Percentiles rank a stretch among this genome's conserved stretches.
phyloP scores from a whole-genome alignment of 352 stramenopile species.

The Phytopythium sindhum region DNA sequence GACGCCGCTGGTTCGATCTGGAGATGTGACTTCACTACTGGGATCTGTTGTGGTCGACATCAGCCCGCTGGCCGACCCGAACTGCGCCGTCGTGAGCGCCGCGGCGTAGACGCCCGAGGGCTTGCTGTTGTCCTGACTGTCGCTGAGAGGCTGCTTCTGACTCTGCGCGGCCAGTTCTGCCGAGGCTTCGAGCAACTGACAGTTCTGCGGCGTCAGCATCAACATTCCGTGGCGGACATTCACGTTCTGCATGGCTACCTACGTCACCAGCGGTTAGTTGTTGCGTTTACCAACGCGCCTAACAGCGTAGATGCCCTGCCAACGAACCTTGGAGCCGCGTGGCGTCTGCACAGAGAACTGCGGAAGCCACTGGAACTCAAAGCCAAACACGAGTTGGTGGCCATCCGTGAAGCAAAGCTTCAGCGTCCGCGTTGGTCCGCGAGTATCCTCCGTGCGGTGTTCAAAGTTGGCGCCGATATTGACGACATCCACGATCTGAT shows the following conservation, averaged over 20 bases:
- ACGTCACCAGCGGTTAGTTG: background rate
- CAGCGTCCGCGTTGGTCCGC: slow-evolving; percentile 63
- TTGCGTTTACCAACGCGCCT: background rate
- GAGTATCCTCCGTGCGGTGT: slow-evolving; percentile 59
- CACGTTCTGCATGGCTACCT: slow-evolving; percentile 65
- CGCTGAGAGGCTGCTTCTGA: slow-evolving; percentile 10
- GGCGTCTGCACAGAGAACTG: slow-evolving; percentile 49
- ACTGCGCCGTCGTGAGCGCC: slow-evolving; percentile 49
- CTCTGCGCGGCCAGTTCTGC: slow-evolving; percentile 18
- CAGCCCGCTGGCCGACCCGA: slow-evolving; percentile 3
- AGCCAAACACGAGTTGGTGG: slow-evolving; percentile 67
- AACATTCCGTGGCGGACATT: slow-evolving; percentile 69
- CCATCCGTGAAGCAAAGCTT: slow-evolving; percentile 84
- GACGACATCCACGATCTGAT: slow-evolving; percentile 70
- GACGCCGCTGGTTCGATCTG: background rate
- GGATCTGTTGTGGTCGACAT: slow-evolving; percentile 1
- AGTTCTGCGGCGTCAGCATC: slow-evolving; percentile 64
- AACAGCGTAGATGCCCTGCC: too few relatives aligned
- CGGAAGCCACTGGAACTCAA: slow-evolving; percentile 62
- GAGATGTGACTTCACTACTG: background rate
- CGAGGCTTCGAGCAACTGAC: slow-evolving; percentile 47
- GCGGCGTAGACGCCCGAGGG: slow-evolving; percentile 48
- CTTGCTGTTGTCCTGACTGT: slow-evolving; percentile 14
- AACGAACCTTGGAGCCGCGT: slow-evolving; percentile 54
- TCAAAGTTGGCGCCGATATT: slow-evolving; percentile 80